Evolutionary conservation across 257 asterid genomes (phyloP), one percentile per base, ranked within the genome.

Genomic region (Nicotiana attenuata): DNA sequence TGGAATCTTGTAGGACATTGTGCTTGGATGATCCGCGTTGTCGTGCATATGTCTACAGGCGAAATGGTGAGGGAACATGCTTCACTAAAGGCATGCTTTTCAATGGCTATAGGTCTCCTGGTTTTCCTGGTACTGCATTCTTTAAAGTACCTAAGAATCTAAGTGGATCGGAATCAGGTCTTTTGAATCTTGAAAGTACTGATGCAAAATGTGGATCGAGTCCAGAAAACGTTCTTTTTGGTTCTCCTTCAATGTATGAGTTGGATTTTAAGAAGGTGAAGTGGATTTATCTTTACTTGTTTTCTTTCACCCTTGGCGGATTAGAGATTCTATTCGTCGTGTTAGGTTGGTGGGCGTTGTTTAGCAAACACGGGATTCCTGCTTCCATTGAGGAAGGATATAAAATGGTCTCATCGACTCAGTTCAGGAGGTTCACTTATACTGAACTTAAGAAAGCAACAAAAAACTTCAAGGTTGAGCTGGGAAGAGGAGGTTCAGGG

Each of bases 31-130:
- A 88, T 85, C 52, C 24, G 35, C 86, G 88, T 6, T 93, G 98
- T 38, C 66, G 14, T 41, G 98, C 90, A 0, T 91, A 92, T 71
- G 84, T 88, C 71, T 93, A 92, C 81, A 84, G 92, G 80, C 50
- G 85, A 19, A 60, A 50, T 38, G 98, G 98, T 16, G 76, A 22
- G 2, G 92, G 94, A 15, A 4, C 7, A 4, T 93, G 98, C 56
- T 90, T 0, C 16, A 77, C 90, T 0, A 92, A 93, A 83, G 85
- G 91, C 67, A 90, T 82, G 29, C 91, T 92, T 33, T 78, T 92
- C 26, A 91, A 92, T 65, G 97, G 97, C 57, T 88, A 80, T 15
- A 78, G 85, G 8, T 28, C 88, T n/a, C 93, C 91, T 4, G 92
- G 86, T 66, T 89, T 90, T 81, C 88, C 85, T 0, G 97, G 83